A percentile compares a stretch with the other conserved stretches of the same genome.
These are phyloP conservation scores for Ophiocordyceps camponoti-floridani DNA, from an alignment of 2,329 filamentous ascomycete genomes.

Conservation along the genomic window DNA sequence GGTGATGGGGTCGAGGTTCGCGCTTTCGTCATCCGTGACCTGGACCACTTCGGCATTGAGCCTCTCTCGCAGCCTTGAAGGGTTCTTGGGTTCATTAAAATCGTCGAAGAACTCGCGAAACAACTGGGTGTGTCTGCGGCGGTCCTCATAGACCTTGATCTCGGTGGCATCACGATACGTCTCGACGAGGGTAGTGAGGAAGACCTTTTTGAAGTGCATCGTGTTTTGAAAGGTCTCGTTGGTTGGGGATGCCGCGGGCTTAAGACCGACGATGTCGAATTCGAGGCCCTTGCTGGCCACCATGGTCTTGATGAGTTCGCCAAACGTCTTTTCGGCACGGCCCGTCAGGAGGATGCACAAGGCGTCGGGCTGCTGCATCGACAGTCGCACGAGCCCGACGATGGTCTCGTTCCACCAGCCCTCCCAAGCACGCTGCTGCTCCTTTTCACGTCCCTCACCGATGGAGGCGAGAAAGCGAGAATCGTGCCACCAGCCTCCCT, in stretches of 20 bases:
- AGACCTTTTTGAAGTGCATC: slow-evolving; percentile 81
- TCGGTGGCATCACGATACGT: slow-evolving; percentile 76
- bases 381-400: slow-evolving; percentile 60
- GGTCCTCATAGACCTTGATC: slow-evolving; percentile 57
- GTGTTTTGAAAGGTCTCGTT: slow-evolving; percentile 66
- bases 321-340: slow-evolving; percentile 59
- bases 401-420: slow-evolving; percentile 97
- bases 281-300: slow-evolving; percentile 57
- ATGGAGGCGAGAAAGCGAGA: slow-evolving; percentile 69
- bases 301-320: slow-evolving; percentile 67
- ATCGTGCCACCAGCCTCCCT: slow-evolving; percentile 97
- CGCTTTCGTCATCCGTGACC: slow-evolving; percentile 60
- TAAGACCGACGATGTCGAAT: slow-evolving; percentile 78
- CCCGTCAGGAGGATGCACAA: slow-evolving; percentile 79
- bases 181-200: slow-evolving; percentile 64
- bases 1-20: slow-evolving; percentile 54
- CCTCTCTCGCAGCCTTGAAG: slow-evolving; percentile 36
- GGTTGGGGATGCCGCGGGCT: slow-evolving; percentile 66
- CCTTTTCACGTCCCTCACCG: slow-evolving; percentile 62
- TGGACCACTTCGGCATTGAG: slow-evolving; percentile 70
- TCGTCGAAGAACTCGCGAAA: slow-evolving; percentile 73
- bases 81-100: slow-evolving; percentile 46
- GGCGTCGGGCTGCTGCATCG: slow-evolving; percentile 68
- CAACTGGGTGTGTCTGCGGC: slow-evolving; percentile 50
- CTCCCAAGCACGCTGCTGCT: slow-evolving; percentile 71